Percentiles rank a stretch among this genome's conserved stretches.
phyloP scores from a whole-genome alignment of 2,329 filamentous ascomycete species.

The Claviceps pusilla region DNA sequence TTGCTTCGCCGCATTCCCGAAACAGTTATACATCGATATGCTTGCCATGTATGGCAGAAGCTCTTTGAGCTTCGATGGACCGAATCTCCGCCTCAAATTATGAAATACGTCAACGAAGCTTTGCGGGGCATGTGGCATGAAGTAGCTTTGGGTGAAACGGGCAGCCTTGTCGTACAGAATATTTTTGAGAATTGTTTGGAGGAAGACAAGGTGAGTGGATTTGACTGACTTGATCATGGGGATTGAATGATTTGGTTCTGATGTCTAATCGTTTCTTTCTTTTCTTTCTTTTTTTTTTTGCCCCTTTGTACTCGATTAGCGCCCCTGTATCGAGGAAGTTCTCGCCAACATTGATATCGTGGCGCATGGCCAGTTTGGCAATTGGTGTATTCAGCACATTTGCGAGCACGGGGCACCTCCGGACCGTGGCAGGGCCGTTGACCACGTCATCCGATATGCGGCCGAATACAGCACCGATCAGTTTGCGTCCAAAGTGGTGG shows the following conservation, averaged over 20 bases:
- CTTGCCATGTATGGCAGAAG: slow-evolving; percentile 99
- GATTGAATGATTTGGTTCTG: not conserved
- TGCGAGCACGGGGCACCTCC: slow-evolving; percentile 88
- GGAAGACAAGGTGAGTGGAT: slow-evolving; percentile 68
- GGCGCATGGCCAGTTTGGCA: slow-evolving; percentile 93
- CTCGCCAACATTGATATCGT: slow-evolving; percentile 90
- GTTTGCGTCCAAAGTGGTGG: slow-evolving; percentile 96
- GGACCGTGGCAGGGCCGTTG: slow-evolving; percentile 84
- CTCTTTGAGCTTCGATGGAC: slow-evolving; percentile 95
- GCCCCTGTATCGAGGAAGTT: slow-evolving; percentile 93
- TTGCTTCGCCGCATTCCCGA: slow-evolving; percentile 88
- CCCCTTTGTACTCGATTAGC: slow-evolving; percentile 34
- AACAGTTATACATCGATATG: slow-evolving; percentile 95
- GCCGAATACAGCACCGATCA: slow-evolving; percentile 98
- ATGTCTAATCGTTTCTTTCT: not conserved
- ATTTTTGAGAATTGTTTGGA: slow-evolving; percentile 99
- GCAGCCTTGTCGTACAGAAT: slow-evolving; percentile 95
- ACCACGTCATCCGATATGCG: slow-evolving; percentile 86
- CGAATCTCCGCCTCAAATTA: slow-evolving; percentile 88
- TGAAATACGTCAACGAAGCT: slow-evolving; percentile 95
- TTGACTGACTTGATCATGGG: not conserved
- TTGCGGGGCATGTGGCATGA: slow-evolving; percentile 97
- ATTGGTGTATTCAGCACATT: slow-evolving; percentile 99
- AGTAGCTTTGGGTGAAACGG: slow-evolving; percentile 90
- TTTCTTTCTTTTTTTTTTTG: not conserved